Evolutionary conservation across 2,329 filamentous ascomycete genomes (phyloP).

Genomic region (Ceratocystis colombiana): DNA sequence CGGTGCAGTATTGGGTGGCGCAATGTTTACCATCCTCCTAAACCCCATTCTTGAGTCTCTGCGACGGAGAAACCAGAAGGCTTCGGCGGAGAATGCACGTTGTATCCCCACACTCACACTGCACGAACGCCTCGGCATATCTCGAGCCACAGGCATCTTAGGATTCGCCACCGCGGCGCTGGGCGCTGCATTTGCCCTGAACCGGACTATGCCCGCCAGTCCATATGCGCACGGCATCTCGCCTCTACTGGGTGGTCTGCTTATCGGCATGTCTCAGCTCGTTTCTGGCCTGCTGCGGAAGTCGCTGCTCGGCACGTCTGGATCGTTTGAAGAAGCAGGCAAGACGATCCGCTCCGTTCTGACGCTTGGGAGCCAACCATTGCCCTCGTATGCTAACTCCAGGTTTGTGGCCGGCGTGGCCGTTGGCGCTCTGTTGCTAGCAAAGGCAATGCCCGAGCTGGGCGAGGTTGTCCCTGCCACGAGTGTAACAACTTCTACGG

Average conservation of each 20-base stretch:
- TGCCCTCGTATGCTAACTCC: constrained; percentile 37
- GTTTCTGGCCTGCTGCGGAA: constrained; percentile 45
- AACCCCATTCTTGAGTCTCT: constrained; percentile 29
- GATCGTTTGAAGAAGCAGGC: constrained; percentile 51
- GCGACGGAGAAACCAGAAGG: background rate
- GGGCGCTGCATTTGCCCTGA: constrained; percentile 33
- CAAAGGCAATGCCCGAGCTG: constrained; percentile 27
- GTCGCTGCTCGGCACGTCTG: constrained; percentile 50
- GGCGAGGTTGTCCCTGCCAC: constrained; percentile 30
- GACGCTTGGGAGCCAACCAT: constrained; percentile 29
- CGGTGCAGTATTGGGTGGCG: constrained; percentile 47
- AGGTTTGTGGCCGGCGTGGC: constrained; percentile 45
- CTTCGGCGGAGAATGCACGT: constrained; percentile 25
- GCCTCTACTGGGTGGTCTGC: constrained; percentile 46
- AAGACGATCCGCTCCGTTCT: constrained; percentile 42
- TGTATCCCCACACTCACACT: constrained; percentile 31
- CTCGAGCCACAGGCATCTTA: constrained; percentile 33
- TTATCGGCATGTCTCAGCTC: constrained; percentile 50
- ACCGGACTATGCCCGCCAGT: constrained; percentile 31
- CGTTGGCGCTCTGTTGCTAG: constrained; percentile 38
- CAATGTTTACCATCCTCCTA: constrained; percentile 41
- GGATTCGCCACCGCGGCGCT: constrained; percentile 38
- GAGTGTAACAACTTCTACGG: constrained; percentile 33
- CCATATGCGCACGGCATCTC: constrained; percentile 34
- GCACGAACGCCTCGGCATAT: constrained; percentile 36